Evolutionary conservation across 1,284 basidiomycete species (phyloP).

Genomic region (Termitomyces sp.): DNA sequence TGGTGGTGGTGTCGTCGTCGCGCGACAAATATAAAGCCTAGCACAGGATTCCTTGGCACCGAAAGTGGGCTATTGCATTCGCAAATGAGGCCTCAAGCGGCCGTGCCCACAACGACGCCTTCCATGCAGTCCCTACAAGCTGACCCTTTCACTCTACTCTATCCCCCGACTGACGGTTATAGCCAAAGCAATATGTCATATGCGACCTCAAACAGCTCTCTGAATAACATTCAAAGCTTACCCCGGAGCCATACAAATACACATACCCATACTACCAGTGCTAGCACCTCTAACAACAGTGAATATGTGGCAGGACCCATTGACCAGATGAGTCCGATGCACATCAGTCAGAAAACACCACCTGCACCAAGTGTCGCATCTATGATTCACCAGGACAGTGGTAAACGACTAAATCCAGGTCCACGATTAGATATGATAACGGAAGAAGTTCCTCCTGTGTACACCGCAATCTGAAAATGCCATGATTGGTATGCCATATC

Average conservation of each 20-base stretch:
- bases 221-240: too few species aligned
- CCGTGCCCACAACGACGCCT: too few species aligned
- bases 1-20: conserved; percentile 4
- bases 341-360: not conserved
- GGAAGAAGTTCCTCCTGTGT: too few species aligned
- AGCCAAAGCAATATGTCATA: not conserved
- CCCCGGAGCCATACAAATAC: not conserved
- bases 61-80: too few species aligned
- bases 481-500: too few species aligned
- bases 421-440: too few species aligned
- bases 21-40: not conserved
- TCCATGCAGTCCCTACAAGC: not conserved
- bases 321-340: not conserved
- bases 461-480: too few species aligned
- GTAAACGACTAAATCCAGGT: conserved; percentile 1
- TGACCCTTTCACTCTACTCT: too few species aligned
- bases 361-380: not conserved
- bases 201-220: not conserved
- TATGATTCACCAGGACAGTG: conserved; percentile 5
- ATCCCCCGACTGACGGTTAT: not conserved
- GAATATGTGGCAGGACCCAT: not conserved
- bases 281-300: not conserved
- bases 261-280: not conserved
- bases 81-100: too few species aligned
- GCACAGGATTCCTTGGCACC: not conserved